A percentile compares a stretch with the other conserved stretches of the same genome.
These are phyloP conservation scores for Porphyra umbilicalis DNA, from an alignment of 31 red algal species.

Conservation along the genomic window DNA sequence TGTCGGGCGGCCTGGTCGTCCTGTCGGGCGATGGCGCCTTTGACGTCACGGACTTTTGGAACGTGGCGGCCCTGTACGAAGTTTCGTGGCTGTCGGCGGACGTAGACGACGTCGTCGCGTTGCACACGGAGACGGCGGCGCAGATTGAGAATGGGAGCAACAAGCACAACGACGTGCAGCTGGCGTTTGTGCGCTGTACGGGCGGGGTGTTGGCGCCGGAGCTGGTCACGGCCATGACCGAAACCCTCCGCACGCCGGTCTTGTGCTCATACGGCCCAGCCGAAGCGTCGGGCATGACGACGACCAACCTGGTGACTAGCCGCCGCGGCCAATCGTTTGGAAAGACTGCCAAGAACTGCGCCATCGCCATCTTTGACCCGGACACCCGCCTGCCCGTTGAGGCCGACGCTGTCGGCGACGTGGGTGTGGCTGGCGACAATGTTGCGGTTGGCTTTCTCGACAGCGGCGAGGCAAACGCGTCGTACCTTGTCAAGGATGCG, in stretches of 20 bases:
- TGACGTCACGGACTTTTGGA: conserved; percentile 54
- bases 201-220: conserved; percentile 50
- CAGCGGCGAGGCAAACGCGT: conserved; percentile 26
- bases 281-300: conserved; percentile 45
- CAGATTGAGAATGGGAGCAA: conserved; percentile 7
- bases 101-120: conserved; percentile 44
- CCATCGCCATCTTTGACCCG: conserved; percentile 47
- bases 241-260: conserved; percentile 37
- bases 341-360: conserved; percentile 19
- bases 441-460: conserved; percentile 29
- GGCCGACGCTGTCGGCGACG: conserved; percentile 33
- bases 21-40: conserved; percentile 61
- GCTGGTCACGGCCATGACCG: conserved; percentile 33
- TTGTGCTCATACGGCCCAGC: conserved; percentile 63
- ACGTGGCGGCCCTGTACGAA: conserved; percentile 48
- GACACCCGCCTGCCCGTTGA: conserved; percentile 25
- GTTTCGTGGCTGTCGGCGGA: conserved; percentile 60
- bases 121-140: conserved; percentile 37
- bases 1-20: conserved; percentile 68
- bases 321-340: conserved; percentile 29
- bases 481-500: conserved; percentile 26
- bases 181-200: conserved; percentile 64
- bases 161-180: conserved; percentile 9
- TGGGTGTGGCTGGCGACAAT: conserved; percentile 38
- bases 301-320: conserved; percentile 24